phyloP scores from a whole-genome alignment of 176 grass and related monocot genomes.

The Tuctoria greenei region DNA sequence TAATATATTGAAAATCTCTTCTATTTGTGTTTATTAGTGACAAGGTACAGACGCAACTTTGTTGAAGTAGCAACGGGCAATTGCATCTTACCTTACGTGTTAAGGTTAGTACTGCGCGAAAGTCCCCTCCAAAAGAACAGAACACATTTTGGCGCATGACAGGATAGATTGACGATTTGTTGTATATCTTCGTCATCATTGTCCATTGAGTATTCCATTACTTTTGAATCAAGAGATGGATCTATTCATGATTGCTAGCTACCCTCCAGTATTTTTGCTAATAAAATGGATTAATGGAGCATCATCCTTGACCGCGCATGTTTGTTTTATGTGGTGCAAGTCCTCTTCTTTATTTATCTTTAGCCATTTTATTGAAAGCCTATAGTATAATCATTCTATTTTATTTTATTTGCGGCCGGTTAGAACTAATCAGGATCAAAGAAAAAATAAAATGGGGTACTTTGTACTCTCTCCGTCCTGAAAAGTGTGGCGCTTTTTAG shows the following conservation, averaged over 20 bases:
- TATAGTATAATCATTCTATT: no score
- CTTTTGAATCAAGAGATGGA: constrained; percentile 6
- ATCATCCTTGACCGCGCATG: neutral
- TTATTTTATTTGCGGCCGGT: no score
- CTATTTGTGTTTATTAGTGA: no score
- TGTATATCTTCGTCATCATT: constrained; percentile 22
- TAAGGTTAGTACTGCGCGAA: neutral
- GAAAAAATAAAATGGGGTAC: no score
- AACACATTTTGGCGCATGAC: constrained; percentile 6
- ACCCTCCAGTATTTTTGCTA: neutral
- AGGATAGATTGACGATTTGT: constrained; percentile 5
- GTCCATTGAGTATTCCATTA: constrained; percentile 1
- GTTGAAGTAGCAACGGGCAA: no score
- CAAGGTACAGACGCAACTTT: no score
- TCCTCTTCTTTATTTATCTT: neutral
- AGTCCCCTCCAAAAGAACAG: neutral
- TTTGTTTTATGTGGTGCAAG: constrained; percentile 12
- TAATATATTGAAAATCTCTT: no score
- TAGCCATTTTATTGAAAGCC: neutral
- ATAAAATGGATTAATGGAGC: neutral
- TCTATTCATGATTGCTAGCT: neutral
- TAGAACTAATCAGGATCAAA: no score
- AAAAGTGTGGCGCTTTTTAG: no score
- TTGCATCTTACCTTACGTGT: no score
- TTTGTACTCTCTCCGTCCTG: no score